A percentile compares a stretch with the other conserved stretches of the same genome.
Evolutionary conservation across 768 basidiomycete species (phyloP).

Genomic region (Rubroboletus satanas): DNA sequence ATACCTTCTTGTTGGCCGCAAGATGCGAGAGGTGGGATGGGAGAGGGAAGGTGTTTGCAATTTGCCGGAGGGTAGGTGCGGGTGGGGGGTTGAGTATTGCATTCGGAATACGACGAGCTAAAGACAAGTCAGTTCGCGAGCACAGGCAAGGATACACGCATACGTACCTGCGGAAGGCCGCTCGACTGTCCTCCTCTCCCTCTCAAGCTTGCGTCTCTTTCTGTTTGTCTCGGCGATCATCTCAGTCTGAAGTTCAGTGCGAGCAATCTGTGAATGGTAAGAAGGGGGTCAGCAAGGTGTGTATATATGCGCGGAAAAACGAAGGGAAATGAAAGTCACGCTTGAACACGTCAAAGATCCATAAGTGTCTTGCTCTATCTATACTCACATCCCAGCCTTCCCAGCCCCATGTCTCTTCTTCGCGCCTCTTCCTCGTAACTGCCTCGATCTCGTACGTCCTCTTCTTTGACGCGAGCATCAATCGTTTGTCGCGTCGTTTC

Average conservation of each 20-base stretch:
- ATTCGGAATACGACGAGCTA: slow-evolving; percentile 59
- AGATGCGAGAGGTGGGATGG: slow-evolving; percentile 26
- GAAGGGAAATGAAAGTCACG: slow-evolving; percentile 2
- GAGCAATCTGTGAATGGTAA: slow-evolving; percentile 48
- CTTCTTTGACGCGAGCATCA: slow-evolving; percentile 75
- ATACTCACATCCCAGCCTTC: slow-evolving; percentile 81
- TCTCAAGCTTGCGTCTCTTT: slow-evolving; percentile 79
- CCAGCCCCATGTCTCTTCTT: slow-evolving; percentile 79
- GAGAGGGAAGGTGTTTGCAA: slow-evolving; percentile 58
- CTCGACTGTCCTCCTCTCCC: slow-evolving; percentile 77
- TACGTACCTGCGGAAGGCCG: slow-evolving; percentile 68
- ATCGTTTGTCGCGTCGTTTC: slow-evolving; percentile 72
- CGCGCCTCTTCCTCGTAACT: slow-evolving; percentile 55
- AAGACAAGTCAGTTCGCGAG: slow-evolving; percentile 1
- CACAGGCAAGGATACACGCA: not conserved
- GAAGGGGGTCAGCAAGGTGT: slow-evolving; percentile 5
- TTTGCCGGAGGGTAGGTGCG: slow-evolving; percentile 62
- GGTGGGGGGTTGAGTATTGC: slow-evolving; percentile 48
- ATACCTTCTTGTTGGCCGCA: slow-evolving; percentile 20
- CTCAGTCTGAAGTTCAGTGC: slow-evolving; percentile 77
- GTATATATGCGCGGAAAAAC: not conserved
- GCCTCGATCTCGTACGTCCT: slow-evolving; percentile 65
- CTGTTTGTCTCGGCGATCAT: slow-evolving; percentile 89
- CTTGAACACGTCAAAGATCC: not conserved
- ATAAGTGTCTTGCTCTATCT: slow-evolving; percentile 1